Evolutionary conservation across 805 yeast genomes (phyloP).

Genomic region (Yarrowia keelungensis): DNA sequence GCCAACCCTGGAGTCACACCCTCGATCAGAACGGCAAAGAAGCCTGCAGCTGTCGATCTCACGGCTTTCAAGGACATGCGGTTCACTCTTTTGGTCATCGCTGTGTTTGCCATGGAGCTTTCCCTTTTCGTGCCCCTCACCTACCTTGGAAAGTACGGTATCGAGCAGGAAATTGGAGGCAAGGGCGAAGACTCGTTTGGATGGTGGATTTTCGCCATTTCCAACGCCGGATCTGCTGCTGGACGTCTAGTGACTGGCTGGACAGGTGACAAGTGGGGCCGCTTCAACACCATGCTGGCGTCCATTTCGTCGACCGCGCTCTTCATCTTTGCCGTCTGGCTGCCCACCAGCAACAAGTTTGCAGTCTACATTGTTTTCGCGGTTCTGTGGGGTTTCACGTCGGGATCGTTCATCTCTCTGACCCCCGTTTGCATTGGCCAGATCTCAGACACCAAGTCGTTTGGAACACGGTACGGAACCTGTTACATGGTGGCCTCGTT

Average conservation of each 20-base stretch:
- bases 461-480: slow-evolving; percentile 74
- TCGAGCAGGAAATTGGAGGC: slow-evolving; percentile 44
- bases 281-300: slow-evolving; percentile 61
- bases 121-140: slow-evolving; percentile 60
- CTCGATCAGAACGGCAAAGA: slow-evolving; percentile 2
- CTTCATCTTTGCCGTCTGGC: slow-evolving; percentile 64
- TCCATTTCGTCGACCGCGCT: slow-evolving; percentile 58
- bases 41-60: slow-evolving; percentile 46
- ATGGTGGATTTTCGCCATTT: slow-evolving; percentile 56
- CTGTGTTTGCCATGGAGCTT: slow-evolving; percentile 55
- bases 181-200: slow-evolving; percentile 41
- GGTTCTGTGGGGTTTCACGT: slow-evolving; percentile 62
- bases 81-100: slow-evolving; percentile 47
- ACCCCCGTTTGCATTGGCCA: slow-evolving; percentile 75
- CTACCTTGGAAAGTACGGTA: slow-evolving; percentile 64
- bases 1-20: slow-evolving; percentile 18
- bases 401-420: slow-evolving; percentile 67
- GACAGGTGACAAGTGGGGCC: slow-evolving; percentile 62
- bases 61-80: slow-evolving; percentile 46
- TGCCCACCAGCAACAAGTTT: slow-evolving; percentile 56
- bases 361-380: slow-evolving; percentile 60
- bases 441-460: slow-evolving; percentile 66
- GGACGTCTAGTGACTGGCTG: slow-evolving; percentile 66
- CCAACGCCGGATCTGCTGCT: slow-evolving; percentile 58
- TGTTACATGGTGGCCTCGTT: slow-evolving; percentile 58